Base-by-base conservation (phyloP, 345 rosid species). In the Eutrema yunnanense region DNA sequence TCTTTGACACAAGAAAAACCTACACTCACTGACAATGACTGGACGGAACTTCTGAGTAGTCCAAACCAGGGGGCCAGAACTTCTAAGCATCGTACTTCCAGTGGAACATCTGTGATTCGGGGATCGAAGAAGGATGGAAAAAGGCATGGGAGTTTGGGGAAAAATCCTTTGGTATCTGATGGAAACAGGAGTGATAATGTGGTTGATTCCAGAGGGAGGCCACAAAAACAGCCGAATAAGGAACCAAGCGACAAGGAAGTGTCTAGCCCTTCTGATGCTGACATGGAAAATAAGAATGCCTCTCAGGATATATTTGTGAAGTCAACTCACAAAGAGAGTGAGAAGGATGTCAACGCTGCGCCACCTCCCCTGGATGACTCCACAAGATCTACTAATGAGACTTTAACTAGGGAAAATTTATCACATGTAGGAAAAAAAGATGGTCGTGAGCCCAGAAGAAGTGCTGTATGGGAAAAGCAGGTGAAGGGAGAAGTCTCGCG, bases 11-110 rank as follows among this genome's bases (percentile, higher is more conserved):
- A 79, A 54, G 80, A 82, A 1, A 86, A 74, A 67, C 65, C 90
- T 9, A 57, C 84, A 11, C 85, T 86, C 32, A 87, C 85, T 69
- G 98, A 94, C 56, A 84, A 80, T 78, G 98, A 91, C 70, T 94
- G 98, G 97, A 91, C 98, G 32, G 85, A 89, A 65, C 79, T 94
- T 40, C 82, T 91, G 76, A 72, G 89, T 62, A 62, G 84, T n/a
- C 88, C 91, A 4, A 67, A 50, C 71, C 82, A 72, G 53, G 79
- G 72, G 6, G 37, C 82, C n/a, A 66, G 73, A 19, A 48, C 80
- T 44, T 62, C 76, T 8, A 70, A 69, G 55, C 78, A 67, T 60
- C 79, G 78, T 9, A 80, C 79, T 48, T 52, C 80, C n/a, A 57
- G 79, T 72, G 86, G 82, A 80, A 77, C 74, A 50, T 60, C 88